A percentile compares a stretch with the other conserved stretches of the same genome.
phyloP scores from a whole-genome alignment of 202 grass and related monocot genomes.

The Bolboschoenoplectus hybrid region DNA sequence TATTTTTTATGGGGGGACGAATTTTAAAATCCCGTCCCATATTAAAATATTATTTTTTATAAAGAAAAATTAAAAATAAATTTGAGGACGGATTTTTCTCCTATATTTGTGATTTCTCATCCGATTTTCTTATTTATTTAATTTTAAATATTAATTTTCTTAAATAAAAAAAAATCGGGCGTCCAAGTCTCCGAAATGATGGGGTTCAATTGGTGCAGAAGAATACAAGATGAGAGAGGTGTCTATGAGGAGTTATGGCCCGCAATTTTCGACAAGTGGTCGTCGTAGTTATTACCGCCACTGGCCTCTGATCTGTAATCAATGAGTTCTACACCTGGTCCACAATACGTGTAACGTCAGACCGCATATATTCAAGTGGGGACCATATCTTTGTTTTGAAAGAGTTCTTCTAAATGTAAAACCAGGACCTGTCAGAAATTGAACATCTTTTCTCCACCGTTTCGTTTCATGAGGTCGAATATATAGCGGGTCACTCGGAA shows the following conservation, averaged over 20 bases:
- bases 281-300: constrained; percentile 42
- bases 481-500: background rate
- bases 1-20: too few species aligned
- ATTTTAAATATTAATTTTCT: too few species aligned
- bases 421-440: background rate
- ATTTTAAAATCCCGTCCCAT: too few species aligned
- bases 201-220: too few species aligned
- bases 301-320: background rate
- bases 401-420: background rate
- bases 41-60: too few species aligned
- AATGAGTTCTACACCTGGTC: background rate
- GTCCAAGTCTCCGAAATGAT: too few species aligned
- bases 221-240: too few species aligned
- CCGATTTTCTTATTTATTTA: too few species aligned
- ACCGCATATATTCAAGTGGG: background rate
- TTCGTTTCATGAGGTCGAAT: background rate
- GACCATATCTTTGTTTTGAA: background rate
- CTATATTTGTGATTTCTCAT: too few species aligned
- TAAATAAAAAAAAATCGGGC: too few species aligned
- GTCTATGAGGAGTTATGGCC: background rate
- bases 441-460: background rate
- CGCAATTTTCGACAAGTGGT: constrained; percentile 28
- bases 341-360: background rate
- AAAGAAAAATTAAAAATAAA: too few species aligned
- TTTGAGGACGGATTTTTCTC: too few species aligned